These are phyloP conservation scores for Leucoagaricus sp. DNA, from an alignment of 1,284 basidiomycete species.

Conservation along the genomic window DNA sequence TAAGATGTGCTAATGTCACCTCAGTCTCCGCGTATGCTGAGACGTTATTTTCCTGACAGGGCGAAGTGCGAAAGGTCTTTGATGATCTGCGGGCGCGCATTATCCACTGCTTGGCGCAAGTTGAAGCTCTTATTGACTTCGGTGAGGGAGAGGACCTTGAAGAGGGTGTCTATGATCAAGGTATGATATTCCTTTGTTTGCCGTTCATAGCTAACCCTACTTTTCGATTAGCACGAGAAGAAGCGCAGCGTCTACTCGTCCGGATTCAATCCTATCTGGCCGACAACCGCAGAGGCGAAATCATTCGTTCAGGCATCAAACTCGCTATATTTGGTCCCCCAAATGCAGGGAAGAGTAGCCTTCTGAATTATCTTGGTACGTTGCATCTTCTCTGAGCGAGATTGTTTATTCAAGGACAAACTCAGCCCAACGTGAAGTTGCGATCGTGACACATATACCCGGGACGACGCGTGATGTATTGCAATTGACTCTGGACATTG, in stretches of 20 bases:
- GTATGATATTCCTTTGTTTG: conserved; percentile 32
- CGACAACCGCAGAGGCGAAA: conserved; percentile 77
- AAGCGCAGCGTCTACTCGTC: conserved; percentile 38
- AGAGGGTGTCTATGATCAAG: conserved; percentile 68
- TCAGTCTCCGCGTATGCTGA: neutral
- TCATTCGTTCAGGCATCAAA: conserved; percentile 78
- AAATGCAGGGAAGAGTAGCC: conserved; percentile 86
- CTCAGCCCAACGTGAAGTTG: conserved; percentile 80
- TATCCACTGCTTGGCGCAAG: conserved; percentile 70
- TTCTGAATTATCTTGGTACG: conserved; percentile 82
- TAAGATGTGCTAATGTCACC: conserved; percentile 23
- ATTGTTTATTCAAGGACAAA: neutral
- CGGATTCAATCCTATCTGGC: conserved; percentile 58
- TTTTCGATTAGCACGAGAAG: conserved; percentile 52
- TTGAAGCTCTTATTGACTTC: conserved; percentile 91
- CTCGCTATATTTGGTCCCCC: conserved; percentile 89
- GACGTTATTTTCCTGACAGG: conserved; percentile 41
- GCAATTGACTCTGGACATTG: conserved; percentile 83
- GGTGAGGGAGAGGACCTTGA: conserved; percentile 88
- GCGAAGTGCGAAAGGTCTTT: conserved; percentile 56
- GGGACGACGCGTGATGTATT: conserved; percentile 89
- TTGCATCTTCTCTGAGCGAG: neutral
- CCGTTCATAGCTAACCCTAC: neutral
- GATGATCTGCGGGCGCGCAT: conserved; percentile 65
- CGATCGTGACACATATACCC: conserved; percentile 84